phyloP scores from a whole-genome alignment of 345 rosid species.

The Gossypium mustelinum region DNA sequence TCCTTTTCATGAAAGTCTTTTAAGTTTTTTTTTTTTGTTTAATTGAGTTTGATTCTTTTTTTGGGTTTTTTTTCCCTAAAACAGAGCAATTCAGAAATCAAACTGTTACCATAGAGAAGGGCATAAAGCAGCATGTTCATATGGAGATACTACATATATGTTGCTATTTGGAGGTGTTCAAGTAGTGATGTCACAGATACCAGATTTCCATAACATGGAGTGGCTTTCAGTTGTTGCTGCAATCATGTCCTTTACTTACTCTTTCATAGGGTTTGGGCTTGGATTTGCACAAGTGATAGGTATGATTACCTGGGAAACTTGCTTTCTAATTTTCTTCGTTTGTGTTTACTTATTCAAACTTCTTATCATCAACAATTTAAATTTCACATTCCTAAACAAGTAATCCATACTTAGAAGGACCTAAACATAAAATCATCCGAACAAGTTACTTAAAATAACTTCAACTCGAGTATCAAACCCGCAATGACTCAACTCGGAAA shows the following conservation, averaged over 20 bases:
- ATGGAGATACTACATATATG: slow-evolving; percentile 27
- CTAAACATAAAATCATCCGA: too few species aligned
- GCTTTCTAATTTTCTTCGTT: background rate
- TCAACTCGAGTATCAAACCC: too few species aligned
- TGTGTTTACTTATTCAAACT: background rate
- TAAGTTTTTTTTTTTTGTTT: background rate
- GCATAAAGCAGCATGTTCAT: slow-evolving; percentile 34
- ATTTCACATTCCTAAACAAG: background rate
- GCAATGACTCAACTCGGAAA: too few species aligned
- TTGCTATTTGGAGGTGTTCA: slow-evolving; percentile 38
- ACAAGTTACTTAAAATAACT: too few species aligned
- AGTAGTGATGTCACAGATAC: slow-evolving; percentile 38
- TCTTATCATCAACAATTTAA: background rate
- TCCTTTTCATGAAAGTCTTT: background rate
- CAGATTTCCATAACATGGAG: slow-evolving; percentile 39
- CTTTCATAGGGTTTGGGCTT: slow-evolving; percentile 44
- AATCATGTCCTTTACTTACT: slow-evolving; percentile 43
- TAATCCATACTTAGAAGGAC: too few species aligned
- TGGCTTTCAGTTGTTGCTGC: slow-evolving; percentile 48
- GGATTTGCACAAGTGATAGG: slow-evolving; percentile 41
- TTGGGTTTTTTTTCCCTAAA: background rate
- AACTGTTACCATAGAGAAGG: slow-evolving; percentile 55
- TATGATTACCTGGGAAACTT: slow-evolving; percentile 4
- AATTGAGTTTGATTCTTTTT: background rate
- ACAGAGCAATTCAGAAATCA: slow-evolving; percentile 45